phyloP scores from a whole-genome alignment of 176 grass and related monocot species.

The Oryza meyeriana region DNA sequence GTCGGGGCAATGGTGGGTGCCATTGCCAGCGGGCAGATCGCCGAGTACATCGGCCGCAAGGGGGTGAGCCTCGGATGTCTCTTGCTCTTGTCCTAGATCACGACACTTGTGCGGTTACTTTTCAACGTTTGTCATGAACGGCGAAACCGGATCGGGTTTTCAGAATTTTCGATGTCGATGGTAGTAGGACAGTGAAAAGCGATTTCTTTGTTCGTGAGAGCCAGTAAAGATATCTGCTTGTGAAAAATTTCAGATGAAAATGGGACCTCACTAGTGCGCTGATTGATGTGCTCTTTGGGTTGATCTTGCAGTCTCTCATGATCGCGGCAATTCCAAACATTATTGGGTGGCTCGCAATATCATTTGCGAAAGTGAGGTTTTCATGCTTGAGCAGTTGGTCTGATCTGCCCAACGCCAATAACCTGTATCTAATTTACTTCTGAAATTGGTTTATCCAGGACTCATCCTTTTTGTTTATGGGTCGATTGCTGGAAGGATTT shows the following conservation, averaged over 20 bases:
- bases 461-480: conserved; percentile 96
- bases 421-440: not conserved
- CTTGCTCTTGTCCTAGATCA: not conserved
- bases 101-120: not conserved
- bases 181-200: not conserved
- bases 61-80: conserved; percentile 43
- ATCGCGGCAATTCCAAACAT: conserved; percentile 95
- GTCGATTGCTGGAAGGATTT: conserved; percentile 91
- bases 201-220: not conserved
- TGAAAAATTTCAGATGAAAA: not conserved
- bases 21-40: conserved; percentile 87
- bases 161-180: not conserved
- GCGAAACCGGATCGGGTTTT: not conserved
- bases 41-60: conserved; percentile 89
- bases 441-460: conserved; percentile 52
- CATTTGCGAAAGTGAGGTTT: conserved; percentile 76
- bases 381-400: not conserved
- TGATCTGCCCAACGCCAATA: not conserved
- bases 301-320: conserved; percentile 71
- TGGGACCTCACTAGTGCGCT: not conserved
- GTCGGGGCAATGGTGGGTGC: conserved; percentile 91
- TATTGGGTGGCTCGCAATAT: conserved; percentile 94
- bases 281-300: conserved; percentile 9
- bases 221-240: not conserved
- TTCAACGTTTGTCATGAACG: not conserved